These are phyloP conservation scores for Phoenix dactylifera DNA, from an alignment of 176 grass and related monocot species.

Conservation along the genomic window DNA sequence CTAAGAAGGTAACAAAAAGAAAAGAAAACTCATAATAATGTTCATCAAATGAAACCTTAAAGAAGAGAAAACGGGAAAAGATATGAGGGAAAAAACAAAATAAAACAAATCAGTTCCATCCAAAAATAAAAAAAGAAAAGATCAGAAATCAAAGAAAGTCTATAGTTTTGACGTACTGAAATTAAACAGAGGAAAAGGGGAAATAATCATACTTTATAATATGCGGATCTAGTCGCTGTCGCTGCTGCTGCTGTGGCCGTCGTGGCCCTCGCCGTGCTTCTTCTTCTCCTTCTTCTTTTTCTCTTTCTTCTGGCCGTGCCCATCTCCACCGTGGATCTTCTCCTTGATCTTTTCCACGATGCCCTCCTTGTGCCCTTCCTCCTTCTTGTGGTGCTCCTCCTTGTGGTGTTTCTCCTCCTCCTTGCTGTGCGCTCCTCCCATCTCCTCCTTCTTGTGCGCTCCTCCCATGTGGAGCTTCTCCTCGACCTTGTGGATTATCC, in stretches of 20 bases:
- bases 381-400: neutral
- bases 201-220: too few relatives aligned
- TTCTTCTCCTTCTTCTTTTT: conserved; percentile 54
- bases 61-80: too few relatives aligned
- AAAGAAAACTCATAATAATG: too few relatives aligned
- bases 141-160: too few relatives aligned
- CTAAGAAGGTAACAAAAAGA: too few relatives aligned
- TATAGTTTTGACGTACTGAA: neutral
- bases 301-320: conserved; percentile 37
- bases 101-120: too few relatives aligned
- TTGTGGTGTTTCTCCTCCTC: conserved; percentile 33
- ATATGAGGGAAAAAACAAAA: too few relatives aligned
- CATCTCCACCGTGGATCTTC: conserved; percentile 57
- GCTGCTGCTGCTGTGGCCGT: conserved; percentile 46
- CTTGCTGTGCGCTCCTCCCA: conserved; percentile 63
- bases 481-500: conserved; percentile 85
- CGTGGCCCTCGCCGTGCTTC: conserved; percentile 40
- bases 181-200: neutral
- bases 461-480: conserved; percentile 85
- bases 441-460: conserved; percentile 41
- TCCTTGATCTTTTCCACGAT: conserved; percentile 77
- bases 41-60: too few relatives aligned
- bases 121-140: too few relatives aligned
- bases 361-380: conserved; percentile 50
- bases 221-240: conserved; percentile 41